Evolutionary conservation across 306 rosid species (phyloP), one percentile per base, ranked within the genome.

Genomic region (Quercus cerris): DNA sequence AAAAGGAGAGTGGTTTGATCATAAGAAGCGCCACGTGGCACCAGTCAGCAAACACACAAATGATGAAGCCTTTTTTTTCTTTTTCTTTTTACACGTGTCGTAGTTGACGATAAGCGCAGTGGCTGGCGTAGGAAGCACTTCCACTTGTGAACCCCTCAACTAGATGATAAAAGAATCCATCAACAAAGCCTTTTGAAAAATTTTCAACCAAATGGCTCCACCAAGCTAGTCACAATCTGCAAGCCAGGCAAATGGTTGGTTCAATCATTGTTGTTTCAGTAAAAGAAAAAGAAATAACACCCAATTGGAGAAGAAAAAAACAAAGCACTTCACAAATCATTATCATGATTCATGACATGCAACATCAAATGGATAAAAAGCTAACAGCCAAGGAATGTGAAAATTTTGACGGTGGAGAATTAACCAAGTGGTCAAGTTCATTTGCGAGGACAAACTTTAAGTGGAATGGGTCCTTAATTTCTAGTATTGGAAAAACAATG

Each of bases 261-360:
- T 83, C 87, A 81, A 88, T 83, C 85, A 88, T 79, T 79, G 75
- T 22, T 62, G 66, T 70, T 66, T 52, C 66, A 71, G 69, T 57
- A 69, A 66, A 61, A 80, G 58, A 70, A 41, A 70, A 15, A 77
- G 51, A 52, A n/a, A n/a, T 14, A 71, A 31, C 55, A 61, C 18
- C 70, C 4, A 75, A 7, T 46, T 4, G 41, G 14, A 49, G 12
- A 49, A 49, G 31, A 72, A 51, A 22, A 54, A 54, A 14, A 28
- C 44, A 31, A 56, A 35, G 52, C 72, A 68, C 52, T 68, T 10
- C 2, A 12, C 30, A 30, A 68, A 19, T 55, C 77, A 52, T 31
- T 27, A 66, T 77, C 80, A 66, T 67, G 17, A 49, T 51, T 77
- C 80, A 52, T 67, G 17, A 31, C 13, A 74, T 49, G 25, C 72